Base-by-base conservation (phyloP, 2,329 filamentous ascomycete genomes). In the Fusarium nurragi region DNA sequence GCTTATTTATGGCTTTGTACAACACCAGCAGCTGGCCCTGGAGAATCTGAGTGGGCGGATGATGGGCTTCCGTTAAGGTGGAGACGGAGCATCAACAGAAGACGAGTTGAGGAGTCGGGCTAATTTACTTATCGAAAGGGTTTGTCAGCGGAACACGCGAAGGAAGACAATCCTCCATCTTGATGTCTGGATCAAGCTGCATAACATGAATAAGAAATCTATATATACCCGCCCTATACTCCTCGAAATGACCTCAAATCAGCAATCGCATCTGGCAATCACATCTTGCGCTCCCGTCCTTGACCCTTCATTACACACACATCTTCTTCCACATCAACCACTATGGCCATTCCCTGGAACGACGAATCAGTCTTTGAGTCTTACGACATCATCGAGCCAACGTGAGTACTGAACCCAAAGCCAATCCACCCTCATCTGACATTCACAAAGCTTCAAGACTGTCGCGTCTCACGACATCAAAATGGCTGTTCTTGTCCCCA, bases 401-500 rank as follows among this genome's bases (percentile, higher is more conserved):
- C 51, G 67, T 64, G 7, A 57, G 64, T 45, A 26, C 6, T 4
- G 3, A 11, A 18, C 4, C 6, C 12, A 14, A 2, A 6, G 4
- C 5, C 4, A 14, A 14, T 6, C 11, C 23, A 2, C 4, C 3
- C 6, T 3, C 8, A 13, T 2, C 43, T 58, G 11, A 67, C 16
- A 26, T 0, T 12, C 2, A 1, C 3, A 4, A 28, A 72, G 70
- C 2, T 73, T 61, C 48, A 72, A 73, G 30, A 59, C 52, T 0
- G 50, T 71, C 14, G 54, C 50, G 1, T 60, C 51, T 2, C 60
- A 71, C 22, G 39, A 69, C 1, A 65, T 73, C 5, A 63, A 67
- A 37, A 53, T 69, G 0, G 69, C 67, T 2, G 43, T 75, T 18
- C 43, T 75, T 4, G 49, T 74, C 12, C 72, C 73, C 16, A 74